Base-by-base conservation (phyloP, 2,329 filamentous ascomycete species). In the Colletotrichum sidae region DNA sequence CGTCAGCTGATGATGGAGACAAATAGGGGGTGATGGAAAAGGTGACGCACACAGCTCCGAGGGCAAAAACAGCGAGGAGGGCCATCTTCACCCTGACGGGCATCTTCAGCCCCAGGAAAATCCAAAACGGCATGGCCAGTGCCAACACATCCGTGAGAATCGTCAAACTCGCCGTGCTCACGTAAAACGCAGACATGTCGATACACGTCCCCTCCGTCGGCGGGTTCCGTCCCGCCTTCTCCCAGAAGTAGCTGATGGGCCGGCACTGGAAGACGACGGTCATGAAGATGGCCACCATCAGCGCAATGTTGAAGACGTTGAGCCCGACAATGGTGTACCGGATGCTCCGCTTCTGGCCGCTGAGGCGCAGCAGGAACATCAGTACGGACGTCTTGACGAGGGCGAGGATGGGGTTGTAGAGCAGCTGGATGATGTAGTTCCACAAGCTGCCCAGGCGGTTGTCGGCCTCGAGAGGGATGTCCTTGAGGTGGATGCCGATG, bases 121-220 rank as follows among this genome's bases (percentile, higher is more conserved):
- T 76, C 70, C 71, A 74, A 34, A 79, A 70, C 1, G 77, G 77
- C 15, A 79, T 67, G 2, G 69, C 75, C 15, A 81, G 71, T 6
- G 80, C 74, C 49, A 81, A 67, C 0, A 81, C 68, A 39, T 82
- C 81, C 9, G 78, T 80, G 8, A 80, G 44, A 38, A 83, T 80
- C 13, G 77, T 80, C 13, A 81, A 68, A 1, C 71, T 72, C 2
- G 78, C 75, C 10, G 70, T 73, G 11, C 75, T 68, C 4, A 81
- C 72, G 60, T 79, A 79, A 51, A 68, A 68, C n/a, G 50, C 55
- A 7, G 33, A 1, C 45, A 38, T 60, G 52, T 67, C 61, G 56
- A 67, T 66, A 34, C 64, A 67, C 13, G 38, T 54, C 2, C 64
- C 64, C 10, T 65, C 60, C 34, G 51, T 60, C 13, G 59, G 64